phyloP scores from a whole-genome alignment of 2,329 filamentous ascomycete genomes.

The Fusarium mangiferae region DNA sequence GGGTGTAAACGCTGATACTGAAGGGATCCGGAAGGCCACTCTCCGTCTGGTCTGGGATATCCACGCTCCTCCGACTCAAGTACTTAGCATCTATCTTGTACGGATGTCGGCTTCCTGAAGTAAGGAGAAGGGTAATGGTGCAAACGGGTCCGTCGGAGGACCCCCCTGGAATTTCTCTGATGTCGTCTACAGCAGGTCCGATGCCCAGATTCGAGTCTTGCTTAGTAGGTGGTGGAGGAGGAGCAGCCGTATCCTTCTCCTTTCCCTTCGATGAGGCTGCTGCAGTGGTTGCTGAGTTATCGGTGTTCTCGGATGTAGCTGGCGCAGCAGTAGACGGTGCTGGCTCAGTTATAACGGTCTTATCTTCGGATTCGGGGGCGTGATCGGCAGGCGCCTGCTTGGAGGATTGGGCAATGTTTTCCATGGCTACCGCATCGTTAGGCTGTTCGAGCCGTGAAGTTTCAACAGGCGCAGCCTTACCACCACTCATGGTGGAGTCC shows the following conservation, averaged over 20 bases:
- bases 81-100: conserved; percentile 92
- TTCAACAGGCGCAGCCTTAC: conserved; percentile 44
- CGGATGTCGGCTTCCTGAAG: conserved; percentile 83
- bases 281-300: conserved; percentile 28
- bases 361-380: conserved; percentile 30
- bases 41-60: conserved; percentile 72
- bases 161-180: conserved; percentile 49
- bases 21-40: conserved; percentile 77
- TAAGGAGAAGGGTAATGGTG: conserved; percentile 84
- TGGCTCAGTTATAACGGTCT: conserved; percentile 27
- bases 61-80: conserved; percentile 81
- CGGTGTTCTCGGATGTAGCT: conserved; percentile 32
- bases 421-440: conserved; percentile 53
- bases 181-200: conserved; percentile 56
- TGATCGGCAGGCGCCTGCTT: conserved; percentile 28
- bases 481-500: conserved; percentile 49
- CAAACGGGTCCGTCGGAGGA: conserved; percentile 59
- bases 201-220: conserved; percentile 55
- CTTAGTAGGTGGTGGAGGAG: conserved; percentile 45
- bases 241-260: conserved; percentile 45
- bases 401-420: conserved; percentile 45
- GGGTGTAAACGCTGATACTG: conserved; percentile 89
- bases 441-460: conserved; percentile 48
- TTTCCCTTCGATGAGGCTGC: conserved; percentile 49
- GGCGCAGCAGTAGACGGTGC: conserved; percentile 26